Percentiles rank a stretch among this genome's conserved stretches.
Evolutionary conservation across 2,329 filamentous ascomycete genomes (phyloP).

Genomic region (Trichoderma atrobrunneum): DNA sequence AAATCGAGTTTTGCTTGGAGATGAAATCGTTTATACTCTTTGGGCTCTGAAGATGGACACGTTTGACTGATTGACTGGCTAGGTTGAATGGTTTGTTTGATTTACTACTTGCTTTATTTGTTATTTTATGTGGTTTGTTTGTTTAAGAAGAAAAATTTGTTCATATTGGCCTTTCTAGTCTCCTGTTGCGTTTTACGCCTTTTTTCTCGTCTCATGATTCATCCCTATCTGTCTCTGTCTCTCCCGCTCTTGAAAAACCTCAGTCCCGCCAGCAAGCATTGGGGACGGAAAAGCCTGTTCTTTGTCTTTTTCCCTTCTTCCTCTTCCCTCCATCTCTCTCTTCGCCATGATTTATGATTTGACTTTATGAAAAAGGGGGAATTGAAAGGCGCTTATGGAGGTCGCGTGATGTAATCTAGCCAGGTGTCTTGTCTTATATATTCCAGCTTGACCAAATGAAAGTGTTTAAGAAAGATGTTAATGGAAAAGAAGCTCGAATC

Average conservation of each 20-base stretch:
- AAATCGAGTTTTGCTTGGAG: constrained; percentile 4
- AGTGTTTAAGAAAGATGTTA: neutral
- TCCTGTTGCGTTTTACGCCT: neutral
- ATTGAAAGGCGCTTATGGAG: neutral
- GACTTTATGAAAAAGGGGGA: neutral
- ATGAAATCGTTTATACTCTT: neutral
- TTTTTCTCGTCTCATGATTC: neutral
- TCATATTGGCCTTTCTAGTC: neutral
- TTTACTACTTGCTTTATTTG: neutral
- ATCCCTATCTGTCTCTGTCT: neutral
- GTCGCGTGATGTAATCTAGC: neutral
- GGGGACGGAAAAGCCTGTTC: neutral
- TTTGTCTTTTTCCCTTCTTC: neutral
- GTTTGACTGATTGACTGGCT: neutral
- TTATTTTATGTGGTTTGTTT: neutral
- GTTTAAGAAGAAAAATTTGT: neutral
- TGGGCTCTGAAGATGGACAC: neutral
- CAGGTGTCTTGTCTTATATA: neutral
- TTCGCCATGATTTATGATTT: neutral
- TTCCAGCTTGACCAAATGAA: neutral
- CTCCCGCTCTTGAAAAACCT: neutral
- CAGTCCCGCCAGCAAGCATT: neutral
- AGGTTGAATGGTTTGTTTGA: neutral
- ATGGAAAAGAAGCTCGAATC: neutral
- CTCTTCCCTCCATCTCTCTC: too few relatives aligned